Percentiles rank a stretch among this genome's conserved stretches.
Conservation (phyloP, 192 early-diverging fungal genomes). For the Podila epigama region DNA sequence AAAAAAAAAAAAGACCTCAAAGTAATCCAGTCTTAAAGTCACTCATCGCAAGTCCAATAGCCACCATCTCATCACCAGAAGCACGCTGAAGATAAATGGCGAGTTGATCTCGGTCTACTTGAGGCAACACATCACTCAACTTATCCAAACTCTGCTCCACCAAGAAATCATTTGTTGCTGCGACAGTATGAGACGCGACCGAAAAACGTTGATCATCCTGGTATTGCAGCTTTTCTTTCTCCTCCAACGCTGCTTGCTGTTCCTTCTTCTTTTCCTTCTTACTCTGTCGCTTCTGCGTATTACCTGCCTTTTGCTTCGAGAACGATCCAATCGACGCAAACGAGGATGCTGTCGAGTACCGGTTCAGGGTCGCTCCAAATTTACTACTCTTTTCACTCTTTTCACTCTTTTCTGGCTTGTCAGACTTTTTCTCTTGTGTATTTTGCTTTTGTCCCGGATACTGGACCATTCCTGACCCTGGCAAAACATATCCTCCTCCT, state of each 20-base stretch:
- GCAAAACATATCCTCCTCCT: background rate
- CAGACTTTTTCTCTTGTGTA: background rate
- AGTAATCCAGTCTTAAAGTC: constrained; percentile 52
- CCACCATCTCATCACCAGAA: constrained; percentile 55
- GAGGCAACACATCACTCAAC: constrained; percentile 56
- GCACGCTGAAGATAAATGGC: constrained; percentile 53
- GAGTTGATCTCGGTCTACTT: constrained; percentile 51
- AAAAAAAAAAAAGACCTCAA: too few relatives aligned
- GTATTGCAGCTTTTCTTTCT: constrained; percentile 5
- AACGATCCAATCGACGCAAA: constrained; percentile 39
- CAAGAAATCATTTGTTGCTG: constrained; percentile 21
- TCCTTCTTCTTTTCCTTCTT: constrained; percentile 36
- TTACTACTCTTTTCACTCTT: constrained; percentile 15
- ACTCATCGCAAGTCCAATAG: constrained; percentile 51
- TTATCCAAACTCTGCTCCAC: constrained; percentile 54
- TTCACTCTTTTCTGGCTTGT: constrained; percentile 7
- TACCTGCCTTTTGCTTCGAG: constrained; percentile 15
- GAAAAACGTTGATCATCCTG: constrained; percentile 24
- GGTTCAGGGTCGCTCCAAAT: background rate
- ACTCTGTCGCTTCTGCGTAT: constrained; percentile 3
- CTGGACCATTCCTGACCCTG: background rate
- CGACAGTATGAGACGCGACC: constrained; percentile 8
- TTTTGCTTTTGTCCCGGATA: background rate
- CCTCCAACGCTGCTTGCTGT: constrained; percentile 1
- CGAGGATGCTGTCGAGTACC: constrained; percentile 22